Percentiles rank a stretch among this genome's conserved stretches.
Conservation (phyloP, 2,329 filamentous ascomycete species). For the Albophoma yamanashiensis region DNA sequence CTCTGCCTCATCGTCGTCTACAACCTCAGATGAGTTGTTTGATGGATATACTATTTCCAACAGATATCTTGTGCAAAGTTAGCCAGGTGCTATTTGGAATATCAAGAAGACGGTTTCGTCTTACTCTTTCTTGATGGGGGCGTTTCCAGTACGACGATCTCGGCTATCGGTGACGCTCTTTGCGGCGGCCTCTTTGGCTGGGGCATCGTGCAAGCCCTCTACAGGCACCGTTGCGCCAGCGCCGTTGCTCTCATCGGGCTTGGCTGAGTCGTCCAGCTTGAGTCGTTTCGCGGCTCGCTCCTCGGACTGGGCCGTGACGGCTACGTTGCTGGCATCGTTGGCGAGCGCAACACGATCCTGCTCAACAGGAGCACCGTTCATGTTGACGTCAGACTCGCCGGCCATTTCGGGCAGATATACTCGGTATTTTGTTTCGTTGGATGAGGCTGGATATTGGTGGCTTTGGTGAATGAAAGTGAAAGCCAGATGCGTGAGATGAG, state of each 20-base stretch:
- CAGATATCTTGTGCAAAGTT: constrained; percentile 26
- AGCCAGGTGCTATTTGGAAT: not conserved
- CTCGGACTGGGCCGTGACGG: constrained; percentile 2
- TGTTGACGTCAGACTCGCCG: constrained; percentile 12
- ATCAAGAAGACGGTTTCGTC: constrained; percentile 22
- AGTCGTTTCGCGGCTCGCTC: constrained; percentile 47
- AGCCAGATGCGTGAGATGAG: not conserved
- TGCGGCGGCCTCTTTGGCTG: constrained; percentile 1
- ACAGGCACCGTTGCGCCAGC: constrained; percentile 5
- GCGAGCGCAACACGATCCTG: constrained; percentile 6
- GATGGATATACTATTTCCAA: constrained; percentile 21
- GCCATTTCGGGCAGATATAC: constrained; percentile 11
- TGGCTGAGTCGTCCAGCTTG: constrained; percentile 33
- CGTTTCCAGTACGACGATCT: constrained; percentile 43
- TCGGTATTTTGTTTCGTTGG: not conserved
- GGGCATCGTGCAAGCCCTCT: constrained; percentile 10
- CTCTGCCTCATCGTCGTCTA: constrained; percentile 40
- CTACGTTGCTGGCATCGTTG: not conserved
- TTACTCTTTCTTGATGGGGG: constrained; percentile 65
- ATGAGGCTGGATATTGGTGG: not conserved
- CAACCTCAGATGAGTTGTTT: constrained; percentile 12
- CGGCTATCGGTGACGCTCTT: constrained; percentile 11
- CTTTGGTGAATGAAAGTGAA: not conserved
- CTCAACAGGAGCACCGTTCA: constrained; percentile 9
- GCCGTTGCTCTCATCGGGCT: constrained; percentile 4